Base-by-base conservation (phyloP, 1,284 basidiomycete genomes). In the Microbotryum scabiosae region DNA sequence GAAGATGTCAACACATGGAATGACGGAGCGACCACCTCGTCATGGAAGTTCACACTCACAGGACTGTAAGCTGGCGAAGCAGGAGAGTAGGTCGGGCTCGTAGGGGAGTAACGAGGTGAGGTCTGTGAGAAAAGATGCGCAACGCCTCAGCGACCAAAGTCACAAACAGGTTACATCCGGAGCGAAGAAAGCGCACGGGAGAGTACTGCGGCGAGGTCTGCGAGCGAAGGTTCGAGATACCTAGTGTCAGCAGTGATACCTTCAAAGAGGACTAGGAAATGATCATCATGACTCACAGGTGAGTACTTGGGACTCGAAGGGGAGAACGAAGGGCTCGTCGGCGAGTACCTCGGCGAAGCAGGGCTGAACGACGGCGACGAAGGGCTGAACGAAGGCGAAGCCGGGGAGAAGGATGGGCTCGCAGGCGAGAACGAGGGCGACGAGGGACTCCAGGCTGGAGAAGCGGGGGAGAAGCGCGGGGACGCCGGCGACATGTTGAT, bases 391-490 rank as follows among this genome's bases (percentile, higher is more conserved):
- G 7, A 12, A 23, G 44, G 28, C 49, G 41, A 14, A 12, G 21
- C 50, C 60, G 71, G 28, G 63, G 69, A 72, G 70, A 58, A 57
- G 50, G 45, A 63, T 56, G 58, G 41, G n/a, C 58, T 21, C 25
- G 44, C 54, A 56, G 88, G 88, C 63, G 86, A 88, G 78, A 88
- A 90, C 1, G 86, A 87, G 1, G 88, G 88, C 70, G 86, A 89
- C 21, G 87, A 87, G 1, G 88, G 88, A 10, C 86, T 88, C 75
- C 88, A 90, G 23, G 85, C 82, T 14, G 88, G 88, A 4, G 86
- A 89, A 2, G 88, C 87, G 0, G 88, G 87, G 64, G 85, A 88
- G 78, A 90, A 92, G 0, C 85, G 86, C 10, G 77, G 77, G 67
- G 88, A 90, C 2, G 90, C 89, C 0, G 90, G 90, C 3, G 90